These are phyloP conservation scores for Dactylellina drechsleri DNA, from an alignment of 2,329 filamentous ascomycete genomes.

Conservation along the genomic window DNA sequence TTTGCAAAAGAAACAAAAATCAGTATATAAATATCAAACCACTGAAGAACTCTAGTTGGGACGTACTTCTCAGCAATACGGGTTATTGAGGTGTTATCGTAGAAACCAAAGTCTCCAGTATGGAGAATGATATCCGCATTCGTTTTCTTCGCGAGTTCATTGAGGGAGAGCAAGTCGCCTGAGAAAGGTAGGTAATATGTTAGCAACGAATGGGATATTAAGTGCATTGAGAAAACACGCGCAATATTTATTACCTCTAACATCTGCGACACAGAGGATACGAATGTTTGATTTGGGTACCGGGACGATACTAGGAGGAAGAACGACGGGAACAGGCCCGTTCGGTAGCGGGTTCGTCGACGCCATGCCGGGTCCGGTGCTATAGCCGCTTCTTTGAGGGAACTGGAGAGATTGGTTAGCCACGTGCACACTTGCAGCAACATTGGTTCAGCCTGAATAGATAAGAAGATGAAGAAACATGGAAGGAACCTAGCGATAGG, in stretches of 20 bases:
- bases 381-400: conserved; percentile 26
- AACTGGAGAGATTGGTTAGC: conserved; percentile 35
- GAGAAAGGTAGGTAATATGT: conserved; percentile 29
- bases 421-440: conserved; percentile 7
- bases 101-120: conserved; percentile 98
- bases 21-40: conserved; percentile 24
- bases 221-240: conserved; percentile 29
- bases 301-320: conserved; percentile 44
- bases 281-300: conserved; percentile 65
- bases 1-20: conserved; percentile 50
- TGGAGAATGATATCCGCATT: conserved; percentile 98
- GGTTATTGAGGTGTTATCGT: conserved; percentile 93
- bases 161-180: conserved; percentile 96
- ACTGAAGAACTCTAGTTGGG: conserved; percentile 34
- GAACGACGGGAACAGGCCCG: conserved; percentile 48
- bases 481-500: conserved; percentile 4
- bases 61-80: conserved; percentile 97
- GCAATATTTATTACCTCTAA: conserved; percentile 69
- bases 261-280: conserved; percentile 77
- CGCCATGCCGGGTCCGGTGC: conserved; percentile 37
- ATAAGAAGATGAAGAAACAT: background rate
- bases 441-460: too few relatives aligned
- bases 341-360: conserved; percentile 39
- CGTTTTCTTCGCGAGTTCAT: conserved; percentile 93
- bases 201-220: conserved; percentile 28